A percentile compares a stretch with the other conserved stretches of the same genome.
These are phyloP conservation scores for Otatea glauca DNA, from an alignment of 176 grass and related monocot species.

Conservation along the genomic window DNA sequence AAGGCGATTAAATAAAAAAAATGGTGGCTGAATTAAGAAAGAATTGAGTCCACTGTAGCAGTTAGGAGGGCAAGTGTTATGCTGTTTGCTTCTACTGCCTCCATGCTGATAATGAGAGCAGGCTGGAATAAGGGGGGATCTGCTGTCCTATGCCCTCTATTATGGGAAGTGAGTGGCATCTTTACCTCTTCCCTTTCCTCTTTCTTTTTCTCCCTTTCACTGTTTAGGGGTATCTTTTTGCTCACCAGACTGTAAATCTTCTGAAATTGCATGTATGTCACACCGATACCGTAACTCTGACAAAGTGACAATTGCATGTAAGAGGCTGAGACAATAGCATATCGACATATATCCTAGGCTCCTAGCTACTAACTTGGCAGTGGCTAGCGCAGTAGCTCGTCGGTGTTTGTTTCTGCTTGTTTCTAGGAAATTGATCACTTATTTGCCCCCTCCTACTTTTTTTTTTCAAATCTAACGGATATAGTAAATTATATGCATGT, in stretches of 20 bases:
- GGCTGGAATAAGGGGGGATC: conserved; percentile 31
- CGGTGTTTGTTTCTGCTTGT: conserved; percentile 60
- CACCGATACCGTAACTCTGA: conserved; percentile 38
- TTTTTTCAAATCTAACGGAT: not conserved
- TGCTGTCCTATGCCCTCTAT: conserved; percentile 55
- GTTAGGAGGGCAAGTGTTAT: conserved; percentile 44
- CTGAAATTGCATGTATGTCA: conserved; percentile 59
- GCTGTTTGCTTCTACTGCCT: conserved; percentile 50
- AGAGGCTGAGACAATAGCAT: conserved; percentile 29
- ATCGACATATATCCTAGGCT: conserved; percentile 21
- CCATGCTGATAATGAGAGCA: conserved; percentile 49
- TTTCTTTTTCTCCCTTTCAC: conserved; percentile 46
- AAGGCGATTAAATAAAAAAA: conserved; percentile 35
- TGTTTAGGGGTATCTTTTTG: conserved; percentile 48
- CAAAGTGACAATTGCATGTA: conserved; percentile 32
- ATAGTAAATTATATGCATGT: not conserved
- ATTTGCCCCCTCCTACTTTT: too few relatives aligned
- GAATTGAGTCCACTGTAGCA: conserved; percentile 36
- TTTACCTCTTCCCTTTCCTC: conserved; percentile 41
- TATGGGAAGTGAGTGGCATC: conserved; percentile 57
- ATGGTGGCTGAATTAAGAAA: conserved; percentile 37
- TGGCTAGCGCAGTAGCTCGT: not conserved
- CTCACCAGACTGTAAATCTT: conserved; percentile 52
- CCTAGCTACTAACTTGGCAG: conserved; percentile 42
- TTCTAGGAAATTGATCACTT: too few relatives aligned